Conservation (phyloP, 108 stramenopile genomes). For the Fragilaria radians region DNA sequence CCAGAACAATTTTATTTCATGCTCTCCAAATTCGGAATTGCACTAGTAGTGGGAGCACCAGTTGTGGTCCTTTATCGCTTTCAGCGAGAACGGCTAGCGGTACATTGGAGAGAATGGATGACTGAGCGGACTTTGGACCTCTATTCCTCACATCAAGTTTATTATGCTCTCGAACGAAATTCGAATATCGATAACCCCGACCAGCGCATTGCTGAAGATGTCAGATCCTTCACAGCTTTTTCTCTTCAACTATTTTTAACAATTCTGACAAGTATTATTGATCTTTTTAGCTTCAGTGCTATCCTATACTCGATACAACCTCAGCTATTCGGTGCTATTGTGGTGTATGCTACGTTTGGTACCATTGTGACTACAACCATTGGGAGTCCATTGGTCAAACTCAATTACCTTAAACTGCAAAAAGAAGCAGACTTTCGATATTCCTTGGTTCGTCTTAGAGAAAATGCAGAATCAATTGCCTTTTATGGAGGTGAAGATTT, state of each 20-base stretch:
- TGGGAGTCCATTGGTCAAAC: slow-evolving; percentile 63
- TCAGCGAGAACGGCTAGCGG: slow-evolving; percentile 52
- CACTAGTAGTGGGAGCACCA: slow-evolving; percentile 77
- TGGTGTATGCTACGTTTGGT: slow-evolving; percentile 72
- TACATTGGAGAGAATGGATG: slow-evolving; percentile 92
- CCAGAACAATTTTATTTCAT: slow-evolving; percentile 65
- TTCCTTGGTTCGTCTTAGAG: slow-evolving; percentile 75
- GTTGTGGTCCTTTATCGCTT: slow-evolving; percentile 81
- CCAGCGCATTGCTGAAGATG: slow-evolving; percentile 95
- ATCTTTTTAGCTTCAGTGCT: slow-evolving; percentile 82
- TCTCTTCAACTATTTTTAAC: slow-evolving; percentile 87
- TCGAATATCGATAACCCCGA: slow-evolving; percentile 95
- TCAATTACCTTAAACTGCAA: slow-evolving; percentile 79
- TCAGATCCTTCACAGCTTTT: slow-evolving; percentile 82
- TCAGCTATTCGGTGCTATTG: slow-evolving; percentile 80
- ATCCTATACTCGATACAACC: slow-evolving; percentile 90
- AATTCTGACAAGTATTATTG: slow-evolving; percentile 76
- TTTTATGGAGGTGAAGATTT: slow-evolving; percentile 90
- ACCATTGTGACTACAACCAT: slow-evolving; percentile 56
- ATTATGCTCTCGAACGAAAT: slow-evolving; percentile 61
- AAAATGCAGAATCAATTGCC: slow-evolving; percentile 96
- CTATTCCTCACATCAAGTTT: slow-evolving; percentile 73
- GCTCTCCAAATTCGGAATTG: slow-evolving; percentile 61
- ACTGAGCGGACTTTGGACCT: slow-evolving; percentile 73
- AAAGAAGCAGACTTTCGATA: slow-evolving; percentile 91